These are phyloP conservation scores for Pneumocystis sp. DNA, from an alignment of 1,139 yeast species.

Conservation along the genomic window DNA sequence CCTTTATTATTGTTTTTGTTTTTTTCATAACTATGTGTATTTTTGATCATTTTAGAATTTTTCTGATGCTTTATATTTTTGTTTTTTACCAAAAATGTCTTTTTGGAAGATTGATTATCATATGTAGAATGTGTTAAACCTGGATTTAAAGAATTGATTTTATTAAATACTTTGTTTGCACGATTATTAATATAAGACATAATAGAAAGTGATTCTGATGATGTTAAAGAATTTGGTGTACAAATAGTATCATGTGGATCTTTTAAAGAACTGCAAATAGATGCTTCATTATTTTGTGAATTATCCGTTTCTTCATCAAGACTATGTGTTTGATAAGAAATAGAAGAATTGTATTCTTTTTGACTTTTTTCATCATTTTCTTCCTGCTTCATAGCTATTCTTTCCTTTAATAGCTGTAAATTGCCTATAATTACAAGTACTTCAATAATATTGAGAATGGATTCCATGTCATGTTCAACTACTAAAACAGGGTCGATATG, in stretches of 20 bases:
- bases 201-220: background rate
- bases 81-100: background rate
- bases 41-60: background rate
- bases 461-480: background rate
- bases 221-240: background rate
- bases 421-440: background rate
- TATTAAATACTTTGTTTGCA: background rate
- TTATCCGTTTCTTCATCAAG: background rate
- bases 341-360: background rate
- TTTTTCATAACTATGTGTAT: background rate
- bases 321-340: background rate
- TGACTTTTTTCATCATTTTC: background rate
- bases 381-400: background rate
- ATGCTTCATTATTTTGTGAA: background rate
- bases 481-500: background rate
- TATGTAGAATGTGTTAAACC: background rate
- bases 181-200: background rate
- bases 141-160: background rate
- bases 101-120: background rate
- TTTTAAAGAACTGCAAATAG: background rate
- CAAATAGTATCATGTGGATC: background rate
- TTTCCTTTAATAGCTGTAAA: background rate
- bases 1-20: background rate
- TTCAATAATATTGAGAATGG: background rate
- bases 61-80: background rate